Evolutionary conservation across 225 moss, liverwort and hornwort species (phyloP), one percentile per base, ranked within the genome.

Genomic region (Ulota crispa): DNA sequence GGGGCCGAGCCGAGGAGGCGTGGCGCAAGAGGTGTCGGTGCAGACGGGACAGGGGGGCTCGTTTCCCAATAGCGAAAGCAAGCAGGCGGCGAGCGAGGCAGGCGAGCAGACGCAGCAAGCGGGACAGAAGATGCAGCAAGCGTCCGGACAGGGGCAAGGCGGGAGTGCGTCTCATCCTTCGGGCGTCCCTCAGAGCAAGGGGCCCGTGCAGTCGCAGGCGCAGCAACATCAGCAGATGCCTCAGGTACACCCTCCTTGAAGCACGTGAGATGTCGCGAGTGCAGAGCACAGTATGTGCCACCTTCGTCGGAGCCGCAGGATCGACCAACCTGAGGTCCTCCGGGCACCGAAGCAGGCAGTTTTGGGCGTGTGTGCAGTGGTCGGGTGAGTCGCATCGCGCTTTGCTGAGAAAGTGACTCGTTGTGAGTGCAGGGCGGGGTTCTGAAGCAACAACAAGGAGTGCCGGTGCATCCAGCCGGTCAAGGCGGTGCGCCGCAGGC

Each of bases 151-250:
- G 50, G 71, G 63, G 9, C 89, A 83, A 56, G 77, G 24, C 36
- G 85, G 85, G 68, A 87, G 83, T 65, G 73, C 66, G 43, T 78
- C 73, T 39, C 39, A 39, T 39, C 0, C 39, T 39, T 39, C 39
- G 47, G 75, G 72, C 19, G 57, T 47, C 42, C 37, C 56, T 60
- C 85, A 75, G 32, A 77, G 66, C 7, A 88, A 85, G 56, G 83
- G 72, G 18, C 80, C 69, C 21, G 79, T 86, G 78, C 87, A 80
- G 77, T 62, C 85, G 42, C 81, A 82, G 54, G 42, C 70, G 42
- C 76, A 85, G 72, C 85, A 68, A 8, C 86, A 69, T 65, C 81
- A 86, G 85, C 83, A 85, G 80, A 54, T 85, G 41, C 31, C 72
- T 74, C 83, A 86, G 83, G 85, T 86, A 85, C 53, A 11, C 57